phyloP scores from a whole-genome alignment of 2,329 filamentous ascomycete species.

The Colletotrichum sp. region DNA sequence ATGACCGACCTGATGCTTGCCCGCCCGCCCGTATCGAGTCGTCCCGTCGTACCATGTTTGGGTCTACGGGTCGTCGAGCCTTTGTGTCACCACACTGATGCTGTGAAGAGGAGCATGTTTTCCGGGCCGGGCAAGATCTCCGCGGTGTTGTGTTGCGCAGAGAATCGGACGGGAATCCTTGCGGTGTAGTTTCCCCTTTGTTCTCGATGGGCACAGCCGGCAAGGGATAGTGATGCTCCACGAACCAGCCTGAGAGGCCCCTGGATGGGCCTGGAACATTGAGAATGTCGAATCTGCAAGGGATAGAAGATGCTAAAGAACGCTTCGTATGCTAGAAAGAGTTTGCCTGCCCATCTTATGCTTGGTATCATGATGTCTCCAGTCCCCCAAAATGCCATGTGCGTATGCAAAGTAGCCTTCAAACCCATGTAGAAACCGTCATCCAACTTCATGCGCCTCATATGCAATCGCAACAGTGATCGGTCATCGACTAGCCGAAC shows the following conservation, averaged over 20 bases:
- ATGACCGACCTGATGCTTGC: background rate
- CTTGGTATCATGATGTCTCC: background rate
- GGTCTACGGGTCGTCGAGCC: background rate
- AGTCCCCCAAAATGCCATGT: background rate
- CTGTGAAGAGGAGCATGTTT: background rate
- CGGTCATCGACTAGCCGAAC: background rate
- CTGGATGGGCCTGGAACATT: background rate
- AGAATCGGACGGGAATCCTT: background rate
- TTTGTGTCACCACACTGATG: background rate
- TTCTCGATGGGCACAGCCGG: background rate
- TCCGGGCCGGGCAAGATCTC: background rate
- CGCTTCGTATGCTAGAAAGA: background rate
- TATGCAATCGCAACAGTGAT: background rate
- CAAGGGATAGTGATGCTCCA: background rate
- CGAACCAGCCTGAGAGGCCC: background rate
- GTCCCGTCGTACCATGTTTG: background rate
- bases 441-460: background rate
- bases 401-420: background rate
- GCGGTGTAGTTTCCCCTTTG: background rate
- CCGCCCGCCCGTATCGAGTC: slow-evolving; percentile 1
- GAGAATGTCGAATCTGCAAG: background rate
- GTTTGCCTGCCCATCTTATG: background rate
- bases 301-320: background rate
- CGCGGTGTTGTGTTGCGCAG: background rate
- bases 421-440: background rate